A percentile compares a stretch with the other conserved stretches of the same genome.
These are phyloP conservation scores for Catenaria anguillulae DNA, from an alignment of 371 early-diverging fungal genomes.

Conservation along the genomic window DNA sequence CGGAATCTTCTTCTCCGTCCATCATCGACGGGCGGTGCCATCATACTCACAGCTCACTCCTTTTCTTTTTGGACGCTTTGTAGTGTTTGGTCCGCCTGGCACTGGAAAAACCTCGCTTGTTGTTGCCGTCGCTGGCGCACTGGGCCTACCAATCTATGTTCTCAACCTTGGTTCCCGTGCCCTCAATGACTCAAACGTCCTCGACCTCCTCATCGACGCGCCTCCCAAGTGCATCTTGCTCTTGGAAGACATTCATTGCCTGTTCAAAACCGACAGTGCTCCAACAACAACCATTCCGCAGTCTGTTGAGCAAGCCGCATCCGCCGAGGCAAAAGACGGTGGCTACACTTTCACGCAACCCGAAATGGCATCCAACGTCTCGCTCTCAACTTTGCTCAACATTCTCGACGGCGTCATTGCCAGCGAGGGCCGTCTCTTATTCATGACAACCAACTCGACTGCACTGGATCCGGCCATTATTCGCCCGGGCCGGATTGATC, in stretches of 20 bases:
- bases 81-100: slow-evolving; percentile 54
- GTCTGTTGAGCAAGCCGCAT: no score
- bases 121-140: slow-evolving; percentile 38
- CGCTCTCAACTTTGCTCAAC: slow-evolving; percentile 35
- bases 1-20: no score
- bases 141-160: slow-evolving; percentile 31
- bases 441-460: slow-evolving; percentile 44
- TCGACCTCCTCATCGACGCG: slow-evolving; percentile 22
- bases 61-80: no score
- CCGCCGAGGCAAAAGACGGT: no score
- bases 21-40: no score
- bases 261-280: slow-evolving; percentile 11
- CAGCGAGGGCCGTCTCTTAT: slow-evolving; percentile 26
- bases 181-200: slow-evolving; percentile 24
- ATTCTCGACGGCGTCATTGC: slow-evolving; percentile 44
- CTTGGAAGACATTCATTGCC: slow-evolving; percentile 35
- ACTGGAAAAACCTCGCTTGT: slow-evolving; percentile 53
- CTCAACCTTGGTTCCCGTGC: slow-evolving; percentile 21
- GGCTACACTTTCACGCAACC: no score
- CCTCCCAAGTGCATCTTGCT: slow-evolving; percentile 36
- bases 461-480: slow-evolving; percentile 31
- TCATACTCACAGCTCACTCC: no score
- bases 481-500: slow-evolving; percentile 28
- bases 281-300: background rate
- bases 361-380: no score